A percentile compares a stretch with the other conserved stretches of the same genome.
Conservation (phyloP, 306 rosid genomes). For the Quillaja saponaria region DNA sequence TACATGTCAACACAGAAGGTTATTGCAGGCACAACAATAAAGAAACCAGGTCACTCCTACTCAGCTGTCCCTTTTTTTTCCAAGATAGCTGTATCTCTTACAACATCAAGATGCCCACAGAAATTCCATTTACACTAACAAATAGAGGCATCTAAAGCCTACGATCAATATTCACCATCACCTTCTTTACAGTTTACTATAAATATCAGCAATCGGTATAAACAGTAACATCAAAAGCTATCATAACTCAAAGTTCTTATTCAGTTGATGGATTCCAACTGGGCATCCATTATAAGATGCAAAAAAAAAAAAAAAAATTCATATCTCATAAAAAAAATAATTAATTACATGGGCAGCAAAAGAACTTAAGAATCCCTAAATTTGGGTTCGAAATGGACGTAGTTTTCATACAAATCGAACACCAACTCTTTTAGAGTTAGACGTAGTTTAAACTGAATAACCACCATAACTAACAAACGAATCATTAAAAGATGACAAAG, state of each 20-base stretch:
- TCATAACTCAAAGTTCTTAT: conserved; percentile 21
- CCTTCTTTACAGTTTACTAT: too few relatives aligned
- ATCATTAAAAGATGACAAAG: conserved; percentile 9
- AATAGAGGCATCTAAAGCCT: background rate
- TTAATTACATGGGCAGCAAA: conserved; percentile 7
- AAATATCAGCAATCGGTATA: background rate
- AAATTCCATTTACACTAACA: background rate
- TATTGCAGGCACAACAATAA: too few relatives aligned
- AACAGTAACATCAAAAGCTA: background rate
- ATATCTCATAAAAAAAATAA: background rate
- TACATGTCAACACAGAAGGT: background rate
- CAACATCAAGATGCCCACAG: conserved; percentile 1
- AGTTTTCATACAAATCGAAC: conserved; percentile 5
- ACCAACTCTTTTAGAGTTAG: conserved; percentile 13
- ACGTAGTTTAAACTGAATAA: conserved; percentile 14
- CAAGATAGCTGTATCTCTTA: background rate
- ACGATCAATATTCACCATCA: conserved; percentile 2
- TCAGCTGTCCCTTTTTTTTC: background rate
- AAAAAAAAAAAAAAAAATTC: conserved; percentile 11
- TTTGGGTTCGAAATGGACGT: conserved; percentile 12
- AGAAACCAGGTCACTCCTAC: background rate
- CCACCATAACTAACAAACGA: background rate
- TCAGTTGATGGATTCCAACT: conserved; percentile 1
- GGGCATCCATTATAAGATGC: conserved; percentile 10
- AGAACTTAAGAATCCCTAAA: conserved; percentile 10